Evolutionary conservation across 345 rosid species (phyloP), one percentile per base, ranked within the genome.

Genomic region (Xanthoceras sorbifolium): DNA sequence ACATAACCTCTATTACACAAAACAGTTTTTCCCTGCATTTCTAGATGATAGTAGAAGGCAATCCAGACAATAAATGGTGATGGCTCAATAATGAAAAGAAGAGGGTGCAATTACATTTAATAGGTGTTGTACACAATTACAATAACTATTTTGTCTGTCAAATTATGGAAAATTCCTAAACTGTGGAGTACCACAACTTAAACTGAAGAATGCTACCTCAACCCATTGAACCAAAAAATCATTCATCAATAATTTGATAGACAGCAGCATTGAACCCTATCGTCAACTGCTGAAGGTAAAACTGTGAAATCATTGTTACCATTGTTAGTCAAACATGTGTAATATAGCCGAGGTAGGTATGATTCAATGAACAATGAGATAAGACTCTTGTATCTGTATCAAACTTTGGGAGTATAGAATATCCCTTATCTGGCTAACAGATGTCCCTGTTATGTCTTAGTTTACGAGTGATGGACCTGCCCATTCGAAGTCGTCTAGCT

Each of bases 381-480:
- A 0, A 31, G 18, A 20, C 52, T 28, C 67, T 10, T 60, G 32
- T 36, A 55, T 42, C 31, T 70, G 34, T 70, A 20, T 70, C 29
- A 2, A 9, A 50, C 22, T 50, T 26, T n/a, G 1, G 60, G 25
- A 64, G 3, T 54, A 11, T 2, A 10, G 29, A 5, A 71, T 22
- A 54, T 54, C n/a, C 9, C 26, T 44, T 20, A 23, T 55, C 50
- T 42, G 74, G 77, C 87, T 79, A 91, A 68, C 91, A 83, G 34
- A 86, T 82, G 78, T 84, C 46, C 64, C 71, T 69, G 60, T 71
- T 57, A 79, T 84, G 91, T 80, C 97, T 89, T 46, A 67, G 73
- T 84, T 81, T 93, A 48, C 98, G 94, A 26, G 92, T 85, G 78
- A 96, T 86, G 69, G 98, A 93, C 76, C 98, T 88, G 72, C 99